These are phyloP conservation scores for Lactifluus rugatus DNA, from an alignment of 768 basidiomycete species.

Conservation along the genomic window DNA sequence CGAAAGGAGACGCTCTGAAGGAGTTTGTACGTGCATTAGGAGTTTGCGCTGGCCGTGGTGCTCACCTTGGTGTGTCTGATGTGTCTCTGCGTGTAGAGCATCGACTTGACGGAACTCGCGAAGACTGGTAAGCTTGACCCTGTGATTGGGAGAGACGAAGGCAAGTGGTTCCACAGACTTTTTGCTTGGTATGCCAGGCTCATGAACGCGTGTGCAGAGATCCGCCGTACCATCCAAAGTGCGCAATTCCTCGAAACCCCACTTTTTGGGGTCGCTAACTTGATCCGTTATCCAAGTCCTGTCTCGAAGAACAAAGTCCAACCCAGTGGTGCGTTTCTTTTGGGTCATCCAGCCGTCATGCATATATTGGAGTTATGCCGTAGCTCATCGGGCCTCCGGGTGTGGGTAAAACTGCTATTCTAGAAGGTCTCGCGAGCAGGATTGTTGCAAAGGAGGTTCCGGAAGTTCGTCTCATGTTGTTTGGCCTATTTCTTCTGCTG, in stretches of 20 bases:
- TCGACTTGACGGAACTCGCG: slow-evolving; percentile 79
- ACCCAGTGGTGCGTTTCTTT: slow-evolving; percentile 61
- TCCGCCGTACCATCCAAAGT: slow-evolving; percentile 87
- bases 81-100: slow-evolving; percentile 38
- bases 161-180: slow-evolving; percentile 26
- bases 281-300: slow-evolving; percentile 42
- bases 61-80: background rate
- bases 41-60: background rate
- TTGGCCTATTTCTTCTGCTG: background rate
- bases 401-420: slow-evolving; percentile 87
- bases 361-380: background rate
- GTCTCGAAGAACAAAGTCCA: slow-evolving; percentile 83
- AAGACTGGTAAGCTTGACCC: slow-evolving; percentile 82
- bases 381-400: slow-evolving; percentile 80
- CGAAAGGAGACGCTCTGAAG: slow-evolving; percentile 80
- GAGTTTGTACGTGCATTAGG: slow-evolving; percentile 47
- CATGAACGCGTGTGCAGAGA: slow-evolving; percentile 39
- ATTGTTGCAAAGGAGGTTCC: slow-evolving; percentile 88
- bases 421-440: slow-evolving; percentile 81
- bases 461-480: slow-evolving; percentile 42
- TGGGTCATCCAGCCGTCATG: background rate
- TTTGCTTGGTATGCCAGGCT: background rate
- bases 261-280: background rate
- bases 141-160: slow-evolving; percentile 82
- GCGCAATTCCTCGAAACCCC: slow-evolving; percentile 23